Conservation (phyloP, 2,329 filamentous ascomycete genomes). For the Penicillium griseofulvum region DNA sequence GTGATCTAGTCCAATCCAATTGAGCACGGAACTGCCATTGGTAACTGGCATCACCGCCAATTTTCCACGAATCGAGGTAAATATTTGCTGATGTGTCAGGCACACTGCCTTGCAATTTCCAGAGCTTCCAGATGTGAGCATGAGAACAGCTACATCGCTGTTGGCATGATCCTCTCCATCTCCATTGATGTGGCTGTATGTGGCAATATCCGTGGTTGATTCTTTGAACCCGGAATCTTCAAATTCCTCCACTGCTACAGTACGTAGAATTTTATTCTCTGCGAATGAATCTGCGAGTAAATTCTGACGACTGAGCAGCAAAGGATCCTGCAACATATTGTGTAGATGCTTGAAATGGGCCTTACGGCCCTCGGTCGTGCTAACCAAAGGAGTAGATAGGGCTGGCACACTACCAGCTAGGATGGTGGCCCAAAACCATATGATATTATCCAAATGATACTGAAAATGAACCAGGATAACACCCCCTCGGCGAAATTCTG, state of each 20-base stretch:
- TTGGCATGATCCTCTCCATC: background rate
- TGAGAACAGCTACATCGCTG: slow-evolving; percentile 27
- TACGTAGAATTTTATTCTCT: background rate
- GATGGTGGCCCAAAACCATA: background rate
- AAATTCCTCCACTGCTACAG: background rate
- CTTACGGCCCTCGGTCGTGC: background rate
- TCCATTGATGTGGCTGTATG: background rate
- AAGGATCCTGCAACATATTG: background rate
- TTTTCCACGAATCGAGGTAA: slow-evolving; percentile 34
- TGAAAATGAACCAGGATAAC: background rate
- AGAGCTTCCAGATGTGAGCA: slow-evolving; percentile 56
- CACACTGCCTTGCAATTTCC: slow-evolving; percentile 53
- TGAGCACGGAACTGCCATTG: slow-evolving; percentile 39
- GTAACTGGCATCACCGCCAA: slow-evolving; percentile 18
- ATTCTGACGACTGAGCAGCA: background rate
- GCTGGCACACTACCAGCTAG: background rate
- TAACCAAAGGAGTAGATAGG: background rate
- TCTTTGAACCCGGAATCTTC: background rate
- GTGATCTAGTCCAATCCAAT: slow-evolving; percentile 56
- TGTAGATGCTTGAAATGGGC: background rate
- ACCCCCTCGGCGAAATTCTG: background rate
- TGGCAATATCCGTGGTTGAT: background rate
- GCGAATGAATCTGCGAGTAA: background rate
- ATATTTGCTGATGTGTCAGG: slow-evolving; percentile 36
- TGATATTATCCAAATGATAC: background rate